Percentiles rank a stretch among this genome's conserved stretches.
Conservation (phyloP, 2,329 filamentous ascomycete species). For the Trichophyton benhamiae region DNA sequence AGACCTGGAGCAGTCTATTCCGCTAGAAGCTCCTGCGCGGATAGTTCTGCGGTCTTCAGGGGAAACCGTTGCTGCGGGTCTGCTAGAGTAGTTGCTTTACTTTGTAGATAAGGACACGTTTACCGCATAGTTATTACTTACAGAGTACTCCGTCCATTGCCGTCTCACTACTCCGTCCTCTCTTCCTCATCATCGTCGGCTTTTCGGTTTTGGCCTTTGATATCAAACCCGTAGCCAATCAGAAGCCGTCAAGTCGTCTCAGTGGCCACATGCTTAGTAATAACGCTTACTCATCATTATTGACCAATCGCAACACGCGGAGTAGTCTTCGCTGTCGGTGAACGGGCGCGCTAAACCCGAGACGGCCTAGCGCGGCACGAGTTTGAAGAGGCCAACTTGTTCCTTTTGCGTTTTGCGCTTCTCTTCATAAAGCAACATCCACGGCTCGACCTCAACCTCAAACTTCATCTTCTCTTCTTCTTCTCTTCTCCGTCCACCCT, state of each 20-base stretch:
- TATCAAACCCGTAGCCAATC: constrained; percentile 10
- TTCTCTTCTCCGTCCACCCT: constrained; percentile 11
- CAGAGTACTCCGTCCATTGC: not conserved
- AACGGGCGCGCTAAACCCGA: constrained; percentile 7
- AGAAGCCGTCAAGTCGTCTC: not conserved
- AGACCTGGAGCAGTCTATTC: constrained; percentile 59
- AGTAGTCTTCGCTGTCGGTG: constrained; percentile 25
- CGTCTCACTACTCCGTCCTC: no score
- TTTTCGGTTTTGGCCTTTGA: not conserved
- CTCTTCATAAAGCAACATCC: not conserved
- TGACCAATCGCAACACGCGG: constrained; percentile 26
- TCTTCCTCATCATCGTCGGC: not conserved
- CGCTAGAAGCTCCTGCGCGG: constrained; percentile 65
- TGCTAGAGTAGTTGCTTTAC: constrained; percentile 50
- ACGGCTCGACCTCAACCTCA: constrained; percentile 7
- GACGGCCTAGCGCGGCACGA: constrained; percentile 7
- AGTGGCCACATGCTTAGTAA: not conserved
- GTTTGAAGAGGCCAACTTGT: constrained; percentile 35
- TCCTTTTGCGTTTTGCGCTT: constrained; percentile 7
- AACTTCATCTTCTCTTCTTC: constrained; percentile 13
- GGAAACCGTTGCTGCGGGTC: constrained; percentile 73
- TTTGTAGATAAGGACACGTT: not conserved
- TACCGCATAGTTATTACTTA: not conserved
- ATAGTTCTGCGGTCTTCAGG: constrained; percentile 72
- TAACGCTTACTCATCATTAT: constrained; percentile 20